Conservation (phyloP, 345 rosid species). For the Linum tenue region DNA sequence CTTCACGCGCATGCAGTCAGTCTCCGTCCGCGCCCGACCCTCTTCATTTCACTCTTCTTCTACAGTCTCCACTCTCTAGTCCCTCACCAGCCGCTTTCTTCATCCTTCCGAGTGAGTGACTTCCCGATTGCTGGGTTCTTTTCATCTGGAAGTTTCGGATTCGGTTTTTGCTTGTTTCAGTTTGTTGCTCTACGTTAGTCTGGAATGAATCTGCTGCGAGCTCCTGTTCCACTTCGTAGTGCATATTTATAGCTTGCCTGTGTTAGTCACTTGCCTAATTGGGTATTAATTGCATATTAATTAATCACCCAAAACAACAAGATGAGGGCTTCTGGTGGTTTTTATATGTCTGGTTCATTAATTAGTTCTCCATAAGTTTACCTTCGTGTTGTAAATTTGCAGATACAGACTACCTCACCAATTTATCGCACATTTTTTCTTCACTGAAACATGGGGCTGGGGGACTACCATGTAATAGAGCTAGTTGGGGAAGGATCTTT, state of each 20-base stretch:
- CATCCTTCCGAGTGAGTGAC: too few species aligned
- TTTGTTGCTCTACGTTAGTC: too few species aligned
- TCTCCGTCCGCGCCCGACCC: not conserved
- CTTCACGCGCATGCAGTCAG: not conserved
- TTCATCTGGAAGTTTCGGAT: too few species aligned
- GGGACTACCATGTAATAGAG: conserved; percentile 86
- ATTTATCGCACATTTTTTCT: not conserved
- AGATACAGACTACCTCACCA: not conserved
- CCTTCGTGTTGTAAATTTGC: not conserved
- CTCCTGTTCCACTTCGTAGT: too few species aligned
- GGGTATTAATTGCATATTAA: not conserved
- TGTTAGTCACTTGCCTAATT: not conserved
- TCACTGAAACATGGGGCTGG: conserved; percentile 52
- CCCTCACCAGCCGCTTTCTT: too few species aligned
- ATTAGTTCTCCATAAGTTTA: not conserved
- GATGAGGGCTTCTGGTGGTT: not conserved
- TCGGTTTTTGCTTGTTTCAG: too few species aligned
- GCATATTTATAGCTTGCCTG: too few species aligned
- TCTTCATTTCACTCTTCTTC: not conserved
- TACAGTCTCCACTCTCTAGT: not conserved
- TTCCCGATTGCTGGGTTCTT: too few species aligned
- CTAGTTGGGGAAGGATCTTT: conserved; percentile 97
- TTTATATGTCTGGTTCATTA: not conserved
- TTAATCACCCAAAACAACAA: not conserved
- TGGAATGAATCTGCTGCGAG: too few species aligned